Conservation (phyloP, 2,329 filamentous ascomycete genomes). For the Colletotrichum nymphaeae region DNA sequence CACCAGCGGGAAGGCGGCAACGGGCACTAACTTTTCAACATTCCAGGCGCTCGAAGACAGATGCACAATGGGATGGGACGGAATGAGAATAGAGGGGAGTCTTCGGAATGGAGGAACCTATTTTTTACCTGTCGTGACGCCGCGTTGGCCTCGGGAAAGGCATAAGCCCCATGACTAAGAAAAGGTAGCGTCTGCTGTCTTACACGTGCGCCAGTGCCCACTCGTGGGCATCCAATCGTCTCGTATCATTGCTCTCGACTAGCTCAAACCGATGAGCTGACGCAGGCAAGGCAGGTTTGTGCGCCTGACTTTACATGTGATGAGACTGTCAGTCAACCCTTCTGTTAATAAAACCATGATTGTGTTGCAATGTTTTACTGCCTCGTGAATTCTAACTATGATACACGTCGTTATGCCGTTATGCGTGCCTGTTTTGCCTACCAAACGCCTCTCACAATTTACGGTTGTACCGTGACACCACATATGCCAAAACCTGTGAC, state of each 20-base stretch:
- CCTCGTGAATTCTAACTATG: slow-evolving; percentile 16
- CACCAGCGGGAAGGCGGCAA: slow-evolving; percentile 29
- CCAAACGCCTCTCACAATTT: slow-evolving; percentile 17
- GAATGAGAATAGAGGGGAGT: background rate
- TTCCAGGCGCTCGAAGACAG: slow-evolving; percentile 12
- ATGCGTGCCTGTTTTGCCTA: slow-evolving; percentile 9
- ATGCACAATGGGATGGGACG: slow-evolving; percentile 12
- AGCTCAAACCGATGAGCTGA: slow-evolving; percentile 7
- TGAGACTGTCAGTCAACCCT: slow-evolving; percentile 9
- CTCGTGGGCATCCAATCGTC: slow-evolving; percentile 26
- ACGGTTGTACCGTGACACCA: background rate
- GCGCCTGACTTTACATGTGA: slow-evolving; percentile 28
- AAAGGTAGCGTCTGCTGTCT: slow-evolving; percentile 21
- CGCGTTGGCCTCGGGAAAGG: background rate
- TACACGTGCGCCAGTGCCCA: slow-evolving; percentile 15
- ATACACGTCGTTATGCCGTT: slow-evolving; percentile 30
- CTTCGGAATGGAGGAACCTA: slow-evolving; percentile 8
- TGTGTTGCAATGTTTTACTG: background rate
- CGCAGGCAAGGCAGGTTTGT: background rate
- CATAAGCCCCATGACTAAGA: slow-evolving; percentile 18
- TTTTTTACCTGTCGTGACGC: slow-evolving; percentile 12
- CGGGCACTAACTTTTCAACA: slow-evolving; percentile 28
- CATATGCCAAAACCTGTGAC: background rate
- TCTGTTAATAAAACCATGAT: background rate
- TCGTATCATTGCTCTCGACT: slow-evolving; percentile 15